phyloP scores from a whole-genome alignment of 202 grass and related monocot genomes.

The Panicum virgatum region DNA sequence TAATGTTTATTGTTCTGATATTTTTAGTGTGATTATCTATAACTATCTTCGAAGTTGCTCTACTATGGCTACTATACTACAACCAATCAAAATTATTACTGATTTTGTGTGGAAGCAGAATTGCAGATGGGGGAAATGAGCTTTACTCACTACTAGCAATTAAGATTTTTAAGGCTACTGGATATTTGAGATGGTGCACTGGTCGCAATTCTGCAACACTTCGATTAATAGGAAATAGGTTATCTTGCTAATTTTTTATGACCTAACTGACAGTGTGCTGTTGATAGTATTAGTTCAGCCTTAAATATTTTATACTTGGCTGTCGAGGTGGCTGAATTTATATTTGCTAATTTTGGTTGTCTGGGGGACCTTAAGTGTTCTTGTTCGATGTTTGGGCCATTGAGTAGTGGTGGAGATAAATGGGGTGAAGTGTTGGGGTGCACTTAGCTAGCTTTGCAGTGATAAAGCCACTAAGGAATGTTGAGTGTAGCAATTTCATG shows the following conservation, averaged over 20 bases:
- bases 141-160: not conserved
- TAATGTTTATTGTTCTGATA: not conserved
- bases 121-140: not conserved
- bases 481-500: constrained; percentile 34
- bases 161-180: not conserved
- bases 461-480: constrained; percentile 23
- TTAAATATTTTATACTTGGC: not conserved
- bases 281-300: not conserved
- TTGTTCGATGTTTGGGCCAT: not conserved
- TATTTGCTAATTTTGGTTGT: constrained; percentile 6
- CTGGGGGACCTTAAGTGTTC: not conserved
- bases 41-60: not conserved
- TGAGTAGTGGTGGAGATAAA: not conserved
- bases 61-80: not conserved
- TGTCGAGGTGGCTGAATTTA: not conserved
- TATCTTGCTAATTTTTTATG: not conserved
- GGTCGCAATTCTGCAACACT: constrained; percentile 1
- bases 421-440: not conserved
- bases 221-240: not conserved
- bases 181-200: no score
- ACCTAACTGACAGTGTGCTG: not conserved
- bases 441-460: constrained; percentile 40
- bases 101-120: not conserved
- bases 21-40: not conserved
- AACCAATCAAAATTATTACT: not conserved